Evolutionary conservation across 345 rosid genomes (phyloP).

Genomic region (Hirschfeldia incana): DNA sequence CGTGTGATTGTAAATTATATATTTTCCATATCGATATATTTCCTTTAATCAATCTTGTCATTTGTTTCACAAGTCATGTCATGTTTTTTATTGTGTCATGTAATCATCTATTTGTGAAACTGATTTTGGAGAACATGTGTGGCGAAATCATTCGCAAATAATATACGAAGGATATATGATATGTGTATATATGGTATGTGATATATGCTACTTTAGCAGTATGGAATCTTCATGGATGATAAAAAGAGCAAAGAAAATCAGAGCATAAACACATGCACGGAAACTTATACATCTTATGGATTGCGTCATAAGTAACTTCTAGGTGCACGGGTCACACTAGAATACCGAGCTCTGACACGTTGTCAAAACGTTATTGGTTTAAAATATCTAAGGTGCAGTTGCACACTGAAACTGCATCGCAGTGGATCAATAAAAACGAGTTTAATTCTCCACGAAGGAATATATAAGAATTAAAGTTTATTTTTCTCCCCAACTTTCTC

Average conservation of each 20-base stretch:
- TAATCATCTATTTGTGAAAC: too few relatives aligned
- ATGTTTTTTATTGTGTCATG: too few relatives aligned
- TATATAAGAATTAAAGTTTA: slow-evolving; percentile 4
- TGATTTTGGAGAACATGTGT: too few relatives aligned
- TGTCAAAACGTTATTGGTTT: background rate
- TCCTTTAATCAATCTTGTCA: too few relatives aligned
- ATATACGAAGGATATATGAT: background rate
- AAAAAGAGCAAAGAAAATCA: slow-evolving; percentile 16
- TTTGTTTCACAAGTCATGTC: too few relatives aligned
- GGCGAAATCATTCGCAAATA: too few relatives aligned
- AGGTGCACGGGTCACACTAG: background rate
- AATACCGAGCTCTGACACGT: background rate
- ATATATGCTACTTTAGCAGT: background rate
- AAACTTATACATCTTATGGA: background rate
- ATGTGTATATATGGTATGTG: background rate
- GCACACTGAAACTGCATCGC: background rate
- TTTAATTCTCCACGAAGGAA: slow-evolving; percentile 25
- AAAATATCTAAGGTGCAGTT: background rate
- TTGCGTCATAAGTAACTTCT: background rate
- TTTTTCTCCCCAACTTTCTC: slow-evolving; percentile 23
- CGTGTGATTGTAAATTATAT: too few relatives aligned
- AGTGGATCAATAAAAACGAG: background rate
- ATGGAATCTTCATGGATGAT: slow-evolving; percentile 7
- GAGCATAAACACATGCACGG: slow-evolving; percentile 5
- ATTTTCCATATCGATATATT: too few relatives aligned